Evolutionary conservation across 768 basidiomycete genomes (phyloP).

Genomic region (Phanerochaete carnosa): DNA sequence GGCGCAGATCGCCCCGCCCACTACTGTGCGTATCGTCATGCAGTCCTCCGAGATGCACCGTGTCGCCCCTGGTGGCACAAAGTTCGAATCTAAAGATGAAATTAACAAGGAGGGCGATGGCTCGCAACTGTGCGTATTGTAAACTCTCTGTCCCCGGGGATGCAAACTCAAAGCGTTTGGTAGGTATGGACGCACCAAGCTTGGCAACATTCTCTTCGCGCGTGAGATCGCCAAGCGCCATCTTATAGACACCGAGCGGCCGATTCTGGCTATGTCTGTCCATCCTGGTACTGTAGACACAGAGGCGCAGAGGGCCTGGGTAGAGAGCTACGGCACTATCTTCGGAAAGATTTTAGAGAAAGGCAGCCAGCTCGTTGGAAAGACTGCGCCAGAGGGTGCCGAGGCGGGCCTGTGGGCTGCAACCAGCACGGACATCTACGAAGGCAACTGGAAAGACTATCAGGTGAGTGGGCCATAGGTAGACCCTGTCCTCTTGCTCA

Average conservation of each 20-base stretch:
- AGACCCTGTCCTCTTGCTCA: neutral
- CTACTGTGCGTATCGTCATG: conserved; percentile 26
- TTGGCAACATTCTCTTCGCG: conserved; percentile 24
- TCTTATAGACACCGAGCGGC: conserved; percentile 14
- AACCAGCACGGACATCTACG: conserved; percentile 23
- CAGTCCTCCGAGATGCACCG: conserved; percentile 28
- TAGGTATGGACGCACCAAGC: conserved; percentile 26
- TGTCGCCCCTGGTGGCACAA: conserved; percentile 16
- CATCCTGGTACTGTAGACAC: conserved; percentile 29
- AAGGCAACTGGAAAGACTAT: conserved; percentile 24
- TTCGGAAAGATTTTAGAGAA: conserved; percentile 21
- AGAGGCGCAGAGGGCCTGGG: conserved; percentile 23
- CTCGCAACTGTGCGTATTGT: conserved; percentile 14
- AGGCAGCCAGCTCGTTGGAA: conserved; percentile 16
- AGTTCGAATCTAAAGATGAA: conserved; percentile 24
- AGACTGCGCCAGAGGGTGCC: conserved; percentile 27
- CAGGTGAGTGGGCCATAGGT: conserved; percentile 17
- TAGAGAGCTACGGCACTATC: conserved; percentile 20
- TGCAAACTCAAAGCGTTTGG: neutral
- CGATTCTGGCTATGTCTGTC: conserved; percentile 24
- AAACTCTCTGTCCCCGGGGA: neutral
- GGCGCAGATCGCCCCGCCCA: conserved; percentile 16
- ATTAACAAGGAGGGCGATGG: conserved; percentile 24
- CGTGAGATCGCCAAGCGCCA: conserved; percentile 21
- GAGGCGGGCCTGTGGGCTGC: conserved; percentile 29